These are phyloP conservation scores for Cystobasidium onofrii DNA, from an alignment of 768 basidiomycete species.

Conservation along the genomic window DNA sequence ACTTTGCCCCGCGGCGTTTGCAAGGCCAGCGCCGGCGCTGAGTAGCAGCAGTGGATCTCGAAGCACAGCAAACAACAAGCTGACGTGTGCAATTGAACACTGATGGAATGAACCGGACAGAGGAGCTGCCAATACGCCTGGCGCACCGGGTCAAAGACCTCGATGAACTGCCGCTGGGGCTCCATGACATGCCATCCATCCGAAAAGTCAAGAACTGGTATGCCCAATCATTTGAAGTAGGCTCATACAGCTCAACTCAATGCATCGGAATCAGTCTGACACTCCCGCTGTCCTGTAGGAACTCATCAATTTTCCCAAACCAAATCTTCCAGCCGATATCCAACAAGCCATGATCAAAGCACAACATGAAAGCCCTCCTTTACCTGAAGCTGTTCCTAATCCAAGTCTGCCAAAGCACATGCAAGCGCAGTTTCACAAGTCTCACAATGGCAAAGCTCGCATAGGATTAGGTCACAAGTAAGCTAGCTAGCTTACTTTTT, in stretches of 20 bases:
- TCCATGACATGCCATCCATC: conserved; percentile 84
- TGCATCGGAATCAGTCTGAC: not conserved
- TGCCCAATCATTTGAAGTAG: conserved; percentile 92
- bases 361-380: conserved; percentile 49
- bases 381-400: conserved; percentile 73
- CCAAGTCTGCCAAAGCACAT: conserved; percentile 53
- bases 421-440: conserved; percentile 28
- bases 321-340: conserved; percentile 61
- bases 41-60: not conserved
- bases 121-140: conserved; percentile 88
- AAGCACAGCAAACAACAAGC: not conserved
- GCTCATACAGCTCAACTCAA: conserved; percentile 44
- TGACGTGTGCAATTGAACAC: not conserved
- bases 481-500: not conserved
- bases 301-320: conserved; percentile 72
- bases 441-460: conserved; percentile 49
- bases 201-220: conserved; percentile 96
- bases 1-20: not conserved
- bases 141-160: conserved; percentile 95
- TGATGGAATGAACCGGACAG: conserved; percentile 46
- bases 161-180: conserved; percentile 82
- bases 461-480: conserved; percentile 68
- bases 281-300: conserved; percentile 54
- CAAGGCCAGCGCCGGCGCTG: not conserved
- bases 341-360: conserved; percentile 57